Evolutionary conservation across 2,329 filamentous ascomycete species (phyloP).

Genomic region (Dactylellina sp.): DNA sequence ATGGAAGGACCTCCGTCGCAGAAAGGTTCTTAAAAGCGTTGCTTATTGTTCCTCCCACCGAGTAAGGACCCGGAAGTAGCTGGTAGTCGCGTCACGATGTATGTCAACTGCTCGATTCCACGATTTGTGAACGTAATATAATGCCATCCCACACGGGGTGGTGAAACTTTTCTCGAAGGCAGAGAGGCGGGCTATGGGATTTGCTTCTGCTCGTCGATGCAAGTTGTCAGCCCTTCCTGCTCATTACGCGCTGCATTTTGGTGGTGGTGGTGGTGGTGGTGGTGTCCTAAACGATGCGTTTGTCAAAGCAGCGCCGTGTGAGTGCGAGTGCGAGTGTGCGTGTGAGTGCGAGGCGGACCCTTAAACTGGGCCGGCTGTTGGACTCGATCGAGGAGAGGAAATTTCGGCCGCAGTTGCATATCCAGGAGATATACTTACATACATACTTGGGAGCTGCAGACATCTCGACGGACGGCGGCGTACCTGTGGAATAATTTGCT

Average conservation of each 20-base stretch:
- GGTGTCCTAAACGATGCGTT: constrained; percentile 42
- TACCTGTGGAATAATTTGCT: constrained; percentile 25
- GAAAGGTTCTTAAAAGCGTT: constrained; percentile 24
- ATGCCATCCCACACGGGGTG: constrained; percentile 53
- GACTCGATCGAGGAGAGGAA: constrained; percentile 41
- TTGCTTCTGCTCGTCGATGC: constrained; percentile 48
- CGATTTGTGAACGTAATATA: constrained; percentile 57
- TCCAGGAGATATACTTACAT: no score
- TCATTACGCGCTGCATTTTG: constrained; percentile 39
- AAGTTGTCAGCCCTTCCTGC: constrained; percentile 49
- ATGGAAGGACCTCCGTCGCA: constrained; percentile 47
- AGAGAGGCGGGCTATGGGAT: constrained; percentile 26
- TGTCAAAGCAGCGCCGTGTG: constrained; percentile 14
- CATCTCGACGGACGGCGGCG: constrained; percentile 28
- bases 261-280: constrained; percentile 31
- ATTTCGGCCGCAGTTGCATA: constrained; percentile 55
- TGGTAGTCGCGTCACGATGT: constrained; percentile 46
- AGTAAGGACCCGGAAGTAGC: constrained; percentile 33
- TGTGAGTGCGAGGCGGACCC: constrained; percentile 56
- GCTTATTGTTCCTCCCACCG: constrained; percentile 34
- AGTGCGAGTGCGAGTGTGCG: no score
- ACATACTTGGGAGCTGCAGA: constrained; percentile 34
- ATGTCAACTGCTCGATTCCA: constrained; percentile 34
- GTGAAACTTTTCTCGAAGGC: constrained; percentile 27
- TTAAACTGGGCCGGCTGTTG: constrained; percentile 43